phyloP scores from a whole-genome alignment of 2,329 filamentous ascomycete species.

The Penicillium nordicum region DNA sequence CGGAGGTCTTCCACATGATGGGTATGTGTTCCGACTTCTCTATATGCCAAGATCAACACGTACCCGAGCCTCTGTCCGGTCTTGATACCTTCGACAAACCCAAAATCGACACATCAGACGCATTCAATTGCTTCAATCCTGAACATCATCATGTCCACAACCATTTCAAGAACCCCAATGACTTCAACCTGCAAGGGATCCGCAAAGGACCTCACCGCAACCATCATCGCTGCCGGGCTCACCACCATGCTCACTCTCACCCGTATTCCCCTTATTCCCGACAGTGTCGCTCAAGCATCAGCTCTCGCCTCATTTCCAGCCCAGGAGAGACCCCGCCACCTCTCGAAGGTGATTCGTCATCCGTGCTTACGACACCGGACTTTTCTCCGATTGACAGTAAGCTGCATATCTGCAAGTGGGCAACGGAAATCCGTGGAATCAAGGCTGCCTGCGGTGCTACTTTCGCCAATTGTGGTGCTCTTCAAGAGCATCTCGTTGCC shows the following conservation, averaged over 20 bases:
- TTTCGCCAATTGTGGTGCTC: conserved; percentile 35
- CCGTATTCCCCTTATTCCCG: conserved; percentile 36
- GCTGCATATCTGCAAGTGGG: conserved; percentile 42
- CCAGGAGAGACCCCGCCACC: conserved; percentile 38
- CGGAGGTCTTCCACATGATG: conserved; percentile 38
- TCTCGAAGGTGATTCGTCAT: conserved; percentile 34
- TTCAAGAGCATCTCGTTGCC: conserved; percentile 41
- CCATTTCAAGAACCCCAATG: conserved; percentile 29
- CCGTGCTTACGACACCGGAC: conserved; percentile 38
- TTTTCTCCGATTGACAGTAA: conserved; percentile 30
- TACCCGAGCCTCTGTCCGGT: conserved; percentile 18
- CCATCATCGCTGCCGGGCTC: conserved; percentile 34
- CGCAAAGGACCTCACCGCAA: conserved; percentile 32
- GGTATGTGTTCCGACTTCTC: conserved; percentile 34
- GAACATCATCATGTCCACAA: conserved; percentile 29
- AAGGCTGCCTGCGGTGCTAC: conserved; percentile 34
- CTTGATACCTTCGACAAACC: conserved; percentile 19
- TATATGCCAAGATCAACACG: conserved; percentile 26
- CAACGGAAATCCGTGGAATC: conserved; percentile 24
- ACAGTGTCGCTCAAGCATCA: conserved; percentile 36
- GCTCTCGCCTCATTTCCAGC: conserved; percentile 37
- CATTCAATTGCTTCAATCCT: conserved; percentile 32
- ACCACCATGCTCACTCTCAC: conserved; percentile 33
- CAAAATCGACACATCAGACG: conserved; percentile 21
- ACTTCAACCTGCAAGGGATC: conserved; percentile 19